A percentile compares a stretch with the other conserved stretches of the same genome.
These are phyloP conservation scores for Nigrospora osmanthi DNA, from an alignment of 2,329 filamentous ascomycete species.

Conservation along the genomic window DNA sequence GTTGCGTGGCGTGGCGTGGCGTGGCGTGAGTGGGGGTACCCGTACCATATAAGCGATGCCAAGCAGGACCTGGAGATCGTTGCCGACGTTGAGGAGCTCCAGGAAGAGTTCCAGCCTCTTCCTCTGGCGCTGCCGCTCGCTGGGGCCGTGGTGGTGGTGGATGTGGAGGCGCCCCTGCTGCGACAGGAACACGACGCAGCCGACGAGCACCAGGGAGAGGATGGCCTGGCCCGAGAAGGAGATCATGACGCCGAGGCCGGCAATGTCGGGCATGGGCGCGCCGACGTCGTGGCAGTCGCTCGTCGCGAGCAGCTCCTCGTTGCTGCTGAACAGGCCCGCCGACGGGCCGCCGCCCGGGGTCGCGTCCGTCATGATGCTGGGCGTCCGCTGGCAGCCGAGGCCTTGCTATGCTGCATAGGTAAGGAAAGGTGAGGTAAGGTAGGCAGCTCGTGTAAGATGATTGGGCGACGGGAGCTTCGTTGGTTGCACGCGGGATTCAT, in stretches of 20 bases:
- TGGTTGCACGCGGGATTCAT: no score
- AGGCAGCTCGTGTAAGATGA: no score
- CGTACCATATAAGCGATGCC: conserved; percentile 7
- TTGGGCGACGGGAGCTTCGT: no score
- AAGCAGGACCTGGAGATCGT: conserved; percentile 8
- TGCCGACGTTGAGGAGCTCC: conserved; percentile 7
- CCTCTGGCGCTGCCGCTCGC: conserved; percentile 1
- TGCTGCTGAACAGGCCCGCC: no score
- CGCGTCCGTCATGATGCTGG: no score
- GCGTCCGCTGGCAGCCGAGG: no score
- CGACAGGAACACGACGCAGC: conserved; percentile 7
- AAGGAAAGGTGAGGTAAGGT: no score
- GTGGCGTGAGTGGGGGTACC: no score
- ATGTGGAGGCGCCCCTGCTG: conserved; percentile 7
- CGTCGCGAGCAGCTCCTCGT: no score
- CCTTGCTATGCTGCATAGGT: no score
- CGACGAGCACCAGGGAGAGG: conserved; percentile 5
- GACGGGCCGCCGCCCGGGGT: no score
- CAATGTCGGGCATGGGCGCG: conserved; percentile 6
- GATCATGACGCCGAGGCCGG: conserved; percentile 7
- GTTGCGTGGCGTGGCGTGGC: no score
- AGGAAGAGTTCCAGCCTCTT: conserved; percentile 7
- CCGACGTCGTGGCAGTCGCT: conserved; percentile 5
- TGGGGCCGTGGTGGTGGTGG: conserved; percentile 4
- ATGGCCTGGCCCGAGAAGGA: conserved; percentile 8